Percentiles rank a stretch among this genome's conserved stretches.
phyloP scores from a whole-genome alignment of 1,139 yeast species.

The Hansenula lynferdii region DNA sequence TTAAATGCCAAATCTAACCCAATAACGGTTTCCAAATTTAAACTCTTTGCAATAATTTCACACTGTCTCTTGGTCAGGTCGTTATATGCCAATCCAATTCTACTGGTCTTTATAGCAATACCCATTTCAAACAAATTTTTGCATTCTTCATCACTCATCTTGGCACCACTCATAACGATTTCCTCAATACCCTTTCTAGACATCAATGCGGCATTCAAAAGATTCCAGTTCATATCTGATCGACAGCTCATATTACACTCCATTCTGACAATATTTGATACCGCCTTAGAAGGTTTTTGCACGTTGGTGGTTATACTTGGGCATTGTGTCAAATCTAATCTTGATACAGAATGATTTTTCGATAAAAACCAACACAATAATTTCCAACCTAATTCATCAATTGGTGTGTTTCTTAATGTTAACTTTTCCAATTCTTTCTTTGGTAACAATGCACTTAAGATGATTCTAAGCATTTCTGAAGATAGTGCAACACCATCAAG shows the following conservation, averaged over 20 bases:
- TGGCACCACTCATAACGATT: constrained; percentile 66
- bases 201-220: constrained; percentile 62
- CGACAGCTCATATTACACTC: constrained; percentile 50
- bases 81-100: constrained; percentile 69
- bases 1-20: constrained; percentile 75
- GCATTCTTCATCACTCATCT: constrained; percentile 51
- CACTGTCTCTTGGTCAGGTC: constrained; percentile 48
- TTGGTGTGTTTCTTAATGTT: constrained; percentile 66
- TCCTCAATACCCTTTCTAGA: constrained; percentile 73
- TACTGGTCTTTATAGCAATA: constrained; percentile 43
- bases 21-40: constrained; percentile 16
- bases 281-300: constrained; percentile 39
- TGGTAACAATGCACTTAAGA: constrained; percentile 56
- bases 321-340: constrained; percentile 68
- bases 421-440: constrained; percentile 60
- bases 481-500: constrained; percentile 67
- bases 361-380: constrained; percentile 65
- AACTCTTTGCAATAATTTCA: constrained; percentile 36
- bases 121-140: constrained; percentile 53
- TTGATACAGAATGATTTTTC: constrained; percentile 48
- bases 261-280: constrained; percentile 44
- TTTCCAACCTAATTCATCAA: constrained; percentile 67
- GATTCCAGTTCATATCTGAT: constrained; percentile 73
- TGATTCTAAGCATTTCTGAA: constrained; percentile 56
- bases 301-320: constrained; percentile 55